phyloP scores from a whole-genome alignment of 208 protist genomes.

The Leishmania aethiopica region DNA sequence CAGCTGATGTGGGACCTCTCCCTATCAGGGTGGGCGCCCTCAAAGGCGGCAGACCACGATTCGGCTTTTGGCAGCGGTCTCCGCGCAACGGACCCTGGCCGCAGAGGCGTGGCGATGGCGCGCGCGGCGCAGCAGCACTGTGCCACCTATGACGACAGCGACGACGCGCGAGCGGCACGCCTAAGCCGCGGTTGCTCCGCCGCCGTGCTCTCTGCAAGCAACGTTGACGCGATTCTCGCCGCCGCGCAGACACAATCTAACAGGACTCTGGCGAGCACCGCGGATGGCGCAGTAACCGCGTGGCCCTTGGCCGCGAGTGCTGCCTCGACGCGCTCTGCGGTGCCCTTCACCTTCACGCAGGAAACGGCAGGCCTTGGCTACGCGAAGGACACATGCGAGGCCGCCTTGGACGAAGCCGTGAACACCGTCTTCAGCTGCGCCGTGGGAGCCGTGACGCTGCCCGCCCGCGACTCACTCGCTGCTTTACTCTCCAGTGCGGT shows the following conservation, averaged over 20 bases:
- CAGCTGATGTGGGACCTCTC: conserved; percentile 21
- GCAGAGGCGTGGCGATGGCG: neutral
- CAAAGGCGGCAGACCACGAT: neutral
- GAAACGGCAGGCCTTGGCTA: neutral
- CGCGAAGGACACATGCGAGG: neutral
- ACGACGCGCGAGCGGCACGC: conserved; percentile 8
- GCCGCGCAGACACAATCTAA: neutral
- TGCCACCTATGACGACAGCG: neutral
- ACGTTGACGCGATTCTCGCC: conserved; percentile 4
- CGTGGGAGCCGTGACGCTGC: neutral
- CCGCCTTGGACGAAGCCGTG: neutral
- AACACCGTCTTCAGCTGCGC: neutral
- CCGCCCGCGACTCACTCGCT: neutral
- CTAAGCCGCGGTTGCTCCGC: conserved; percentile 28
- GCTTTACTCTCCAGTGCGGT: neutral
- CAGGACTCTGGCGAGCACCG: neutral
- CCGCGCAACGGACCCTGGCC: neutral
- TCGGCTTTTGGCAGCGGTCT: neutral
- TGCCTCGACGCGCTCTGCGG: neutral
- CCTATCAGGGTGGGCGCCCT: neutral
- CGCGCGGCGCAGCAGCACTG: neutral
- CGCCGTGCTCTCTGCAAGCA: conserved; percentile 12
- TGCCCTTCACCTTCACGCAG: neutral
- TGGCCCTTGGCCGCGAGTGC: neutral
- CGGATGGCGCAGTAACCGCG: too few relatives aligned